Percentiles rank a stretch among this genome's conserved stretches.
These are phyloP conservation scores for Corylus avellana DNA, from an alignment of 306 rosid genomes.

Conservation along the genomic window DNA sequence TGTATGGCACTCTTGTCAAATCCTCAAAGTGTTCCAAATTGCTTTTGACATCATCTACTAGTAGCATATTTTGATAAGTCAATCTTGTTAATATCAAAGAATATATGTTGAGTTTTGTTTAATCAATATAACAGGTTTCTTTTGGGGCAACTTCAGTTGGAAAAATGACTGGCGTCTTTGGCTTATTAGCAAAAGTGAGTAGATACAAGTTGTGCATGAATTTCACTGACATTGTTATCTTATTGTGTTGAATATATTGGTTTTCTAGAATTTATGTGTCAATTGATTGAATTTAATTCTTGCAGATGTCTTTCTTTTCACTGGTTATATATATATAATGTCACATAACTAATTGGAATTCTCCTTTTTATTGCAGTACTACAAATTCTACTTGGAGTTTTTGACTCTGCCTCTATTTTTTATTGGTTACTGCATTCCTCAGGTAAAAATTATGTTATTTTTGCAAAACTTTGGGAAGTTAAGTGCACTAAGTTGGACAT, in stretches of 20 bases:
- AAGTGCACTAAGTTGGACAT: constrained; percentile 12
- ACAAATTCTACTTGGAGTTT: constrained; percentile 59
- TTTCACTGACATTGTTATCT: constrained; percentile 4
- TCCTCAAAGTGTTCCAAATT: not conserved
- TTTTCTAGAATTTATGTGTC: not conserved
- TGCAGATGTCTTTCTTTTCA: not conserved
- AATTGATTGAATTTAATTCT: not conserved
- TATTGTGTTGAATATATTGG: not conserved
- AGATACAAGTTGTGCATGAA: constrained; percentile 12
- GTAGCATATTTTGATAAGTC: constrained; percentile 20
- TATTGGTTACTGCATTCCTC: constrained; percentile 65
- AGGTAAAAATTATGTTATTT: constrained; percentile 51
- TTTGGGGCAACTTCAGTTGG: constrained; percentile 46
- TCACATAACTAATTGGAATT: constrained; percentile 21
- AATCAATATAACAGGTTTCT: constrained; percentile 53
- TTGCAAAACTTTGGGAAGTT: constrained; percentile 16
- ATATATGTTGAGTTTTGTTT: constrained; percentile 33
- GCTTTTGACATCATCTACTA: not conserved
- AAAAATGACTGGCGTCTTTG: constrained; percentile 43
- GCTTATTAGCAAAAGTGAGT: constrained; percentile 63
- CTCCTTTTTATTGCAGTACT: constrained; percentile 63
- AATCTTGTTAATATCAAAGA: not conserved
- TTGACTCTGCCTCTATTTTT: constrained; percentile 56
- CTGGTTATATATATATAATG: not conserved
- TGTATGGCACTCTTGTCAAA: not conserved